phyloP scores from a whole-genome alignment of 345 rosid species.

The Gossypium ekmanianum region DNA sequence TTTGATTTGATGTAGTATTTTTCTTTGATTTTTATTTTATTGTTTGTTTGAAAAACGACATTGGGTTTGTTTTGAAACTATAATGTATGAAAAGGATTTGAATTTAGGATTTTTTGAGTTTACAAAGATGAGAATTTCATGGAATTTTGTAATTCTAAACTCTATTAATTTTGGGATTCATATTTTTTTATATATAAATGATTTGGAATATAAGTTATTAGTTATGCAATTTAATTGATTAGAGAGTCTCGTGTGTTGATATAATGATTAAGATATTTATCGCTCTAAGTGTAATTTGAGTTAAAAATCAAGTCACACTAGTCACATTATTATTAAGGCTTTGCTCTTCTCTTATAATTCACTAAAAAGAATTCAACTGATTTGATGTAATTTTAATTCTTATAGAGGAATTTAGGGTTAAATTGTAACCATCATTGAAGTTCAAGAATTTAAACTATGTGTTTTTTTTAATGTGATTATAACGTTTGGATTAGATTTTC shows the following conservation, averaged over 20 bases:
- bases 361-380: neutral
- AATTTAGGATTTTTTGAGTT: neutral
- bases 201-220: neutral
- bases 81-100: neutral
- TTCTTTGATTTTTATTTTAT: neutral
- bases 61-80: constrained; percentile 4
- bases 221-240: neutral
- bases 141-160: neutral
- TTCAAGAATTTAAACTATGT: neutral
- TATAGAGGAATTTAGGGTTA: neutral
- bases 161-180: neutral
- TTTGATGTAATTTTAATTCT: neutral
- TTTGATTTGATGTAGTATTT: constrained; percentile 26
- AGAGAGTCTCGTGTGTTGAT: too few species aligned
- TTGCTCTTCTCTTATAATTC: too few species aligned
- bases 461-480: neutral
- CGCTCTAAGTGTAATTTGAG: too few species aligned
- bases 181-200: neutral
- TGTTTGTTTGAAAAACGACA: constrained; percentile 5
- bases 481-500: neutral
- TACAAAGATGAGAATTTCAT: neutral
- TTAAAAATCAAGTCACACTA: too few species aligned
- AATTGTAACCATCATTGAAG: neutral
- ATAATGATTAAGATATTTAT: too few species aligned
- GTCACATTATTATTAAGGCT: too few species aligned